Conservation (phyloP, 768 basidiomycete species). For the Heimioporus sp. region DNA sequence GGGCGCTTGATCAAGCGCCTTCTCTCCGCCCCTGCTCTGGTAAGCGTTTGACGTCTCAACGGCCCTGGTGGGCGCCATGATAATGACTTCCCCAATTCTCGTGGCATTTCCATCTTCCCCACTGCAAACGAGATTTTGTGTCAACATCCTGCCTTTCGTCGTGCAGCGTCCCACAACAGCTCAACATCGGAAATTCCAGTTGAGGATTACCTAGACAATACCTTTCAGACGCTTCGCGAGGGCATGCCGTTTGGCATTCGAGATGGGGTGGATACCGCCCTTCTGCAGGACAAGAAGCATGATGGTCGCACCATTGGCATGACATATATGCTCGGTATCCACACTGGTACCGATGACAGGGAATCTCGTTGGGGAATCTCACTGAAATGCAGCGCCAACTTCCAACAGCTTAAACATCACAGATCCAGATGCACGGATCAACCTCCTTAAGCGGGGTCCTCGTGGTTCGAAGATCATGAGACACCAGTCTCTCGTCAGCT, state of each 20-base stretch:
- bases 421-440: conserved; percentile 30
- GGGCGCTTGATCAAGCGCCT: conserved; percentile 43
- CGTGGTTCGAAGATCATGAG: conserved; percentile 37
- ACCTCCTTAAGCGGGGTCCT: conserved; percentile 33
- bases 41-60: conserved; percentile 11
- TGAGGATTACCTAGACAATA: conserved; percentile 55
- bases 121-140: conserved; percentile 57
- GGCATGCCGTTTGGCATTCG: conserved; percentile 59
- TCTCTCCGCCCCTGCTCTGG: conserved; percentile 21
- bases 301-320: conserved; percentile 34
- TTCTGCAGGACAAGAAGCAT: conserved; percentile 33
- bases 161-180: conserved; percentile 30
- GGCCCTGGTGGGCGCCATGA: conserved; percentile 66
- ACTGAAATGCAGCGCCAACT: conserved; percentile 34
- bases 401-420: conserved; percentile 32
- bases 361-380: conserved; percentile 41
- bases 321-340: conserved; percentile 36
- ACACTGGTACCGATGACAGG: conserved; percentile 24
- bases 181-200: conserved; percentile 29
- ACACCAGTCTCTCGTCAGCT: conserved; percentile 54
- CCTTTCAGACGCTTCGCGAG: conserved; percentile 62
- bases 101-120: conserved; percentile 56
- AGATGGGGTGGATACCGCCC: conserved; percentile 46
- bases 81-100: conserved; percentile 61
- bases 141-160: conserved; percentile 46